Conservation (phyloP, 176 grass and related monocot species). For the Phoenix roebelenii region DNA sequence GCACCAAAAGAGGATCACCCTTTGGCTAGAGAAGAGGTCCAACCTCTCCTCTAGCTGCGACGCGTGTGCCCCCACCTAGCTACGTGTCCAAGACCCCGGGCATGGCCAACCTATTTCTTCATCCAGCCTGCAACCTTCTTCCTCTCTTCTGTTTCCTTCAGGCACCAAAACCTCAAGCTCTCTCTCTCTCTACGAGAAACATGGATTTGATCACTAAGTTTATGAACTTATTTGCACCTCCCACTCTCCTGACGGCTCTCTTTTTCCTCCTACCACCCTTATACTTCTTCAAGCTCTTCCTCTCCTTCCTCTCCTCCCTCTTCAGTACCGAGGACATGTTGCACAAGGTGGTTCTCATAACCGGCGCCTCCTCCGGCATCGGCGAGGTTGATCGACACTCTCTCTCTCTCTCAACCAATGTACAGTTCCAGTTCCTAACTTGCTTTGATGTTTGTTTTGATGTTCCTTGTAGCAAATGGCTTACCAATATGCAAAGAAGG, state of each 20-base stretch:
- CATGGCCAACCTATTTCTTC: too few species aligned
- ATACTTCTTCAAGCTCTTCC: slow-evolving; percentile 42
- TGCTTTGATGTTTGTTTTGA: not conserved
- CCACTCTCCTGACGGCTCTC: slow-evolving; percentile 27
- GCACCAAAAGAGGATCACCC: too few species aligned
- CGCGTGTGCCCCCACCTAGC: too few species aligned
- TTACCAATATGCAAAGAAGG: slow-evolving; percentile 35
- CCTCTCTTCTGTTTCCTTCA: not conserved
- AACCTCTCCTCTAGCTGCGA: too few species aligned
- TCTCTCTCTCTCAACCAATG: too few species aligned
- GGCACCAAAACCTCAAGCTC: not conserved
- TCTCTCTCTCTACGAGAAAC: not conserved
- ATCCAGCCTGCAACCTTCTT: not conserved
- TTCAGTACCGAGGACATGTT: slow-evolving; percentile 44
- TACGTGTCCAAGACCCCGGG: too few species aligned
- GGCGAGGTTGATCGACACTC: slow-evolving; percentile 34
- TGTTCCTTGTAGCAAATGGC: slow-evolving; percentile 17
- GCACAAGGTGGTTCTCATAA: slow-evolving; percentile 64
- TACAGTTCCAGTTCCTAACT: not conserved
- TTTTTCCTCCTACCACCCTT: slow-evolving; percentile 42
- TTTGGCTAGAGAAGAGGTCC: too few species aligned
- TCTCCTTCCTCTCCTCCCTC: slow-evolving; percentile 34
- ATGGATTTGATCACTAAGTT: slow-evolving; percentile 25
- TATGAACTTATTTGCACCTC: slow-evolving; percentile 36
- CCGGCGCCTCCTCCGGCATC: slow-evolving; percentile 77